phyloP scores from a whole-genome alignment of 192 early-diverging fungal genomes.

The Backusella mclennaniae region DNA sequence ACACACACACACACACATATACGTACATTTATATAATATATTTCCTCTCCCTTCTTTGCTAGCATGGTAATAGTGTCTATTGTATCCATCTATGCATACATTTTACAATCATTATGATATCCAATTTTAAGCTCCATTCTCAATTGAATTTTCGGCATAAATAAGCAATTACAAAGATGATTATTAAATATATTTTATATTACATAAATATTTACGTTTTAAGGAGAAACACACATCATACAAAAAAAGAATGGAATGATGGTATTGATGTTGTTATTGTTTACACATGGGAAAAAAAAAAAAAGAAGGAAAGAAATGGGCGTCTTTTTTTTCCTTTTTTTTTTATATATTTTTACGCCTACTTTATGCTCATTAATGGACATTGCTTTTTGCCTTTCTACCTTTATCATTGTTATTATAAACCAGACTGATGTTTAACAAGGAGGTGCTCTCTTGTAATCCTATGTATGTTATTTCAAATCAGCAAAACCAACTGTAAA shows the following conservation, averaged over 20 bases:
- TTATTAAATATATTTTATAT: background rate
- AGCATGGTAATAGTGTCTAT: no score
- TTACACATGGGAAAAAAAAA: conserved; percentile 5
- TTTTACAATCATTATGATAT: no score
- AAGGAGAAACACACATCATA: background rate
- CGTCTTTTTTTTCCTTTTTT: background rate
- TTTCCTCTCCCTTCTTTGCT: background rate
- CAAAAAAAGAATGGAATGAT: background rate
- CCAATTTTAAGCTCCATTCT: background rate
- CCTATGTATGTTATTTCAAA: background rate
- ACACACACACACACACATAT: background rate
- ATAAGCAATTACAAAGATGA: background rate
- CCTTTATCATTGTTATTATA: background rate
- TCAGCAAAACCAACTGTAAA: background rate
- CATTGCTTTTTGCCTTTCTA: background rate
- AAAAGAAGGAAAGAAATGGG: background rate
- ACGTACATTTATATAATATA: background rate
- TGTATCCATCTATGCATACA: background rate
- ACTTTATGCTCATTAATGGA: background rate
- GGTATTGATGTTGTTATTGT: background rate
- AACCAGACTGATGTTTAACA: background rate
- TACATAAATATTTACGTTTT: conserved; percentile 7
- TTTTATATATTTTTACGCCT: background rate
- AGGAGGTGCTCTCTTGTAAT: background rate
- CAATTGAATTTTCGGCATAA: background rate